Evolutionary conservation across 108 stramenopile genomes (phyloP), one percentile per base, ranked within the genome.

Genomic region (Chaetoceros muelleri): DNA sequence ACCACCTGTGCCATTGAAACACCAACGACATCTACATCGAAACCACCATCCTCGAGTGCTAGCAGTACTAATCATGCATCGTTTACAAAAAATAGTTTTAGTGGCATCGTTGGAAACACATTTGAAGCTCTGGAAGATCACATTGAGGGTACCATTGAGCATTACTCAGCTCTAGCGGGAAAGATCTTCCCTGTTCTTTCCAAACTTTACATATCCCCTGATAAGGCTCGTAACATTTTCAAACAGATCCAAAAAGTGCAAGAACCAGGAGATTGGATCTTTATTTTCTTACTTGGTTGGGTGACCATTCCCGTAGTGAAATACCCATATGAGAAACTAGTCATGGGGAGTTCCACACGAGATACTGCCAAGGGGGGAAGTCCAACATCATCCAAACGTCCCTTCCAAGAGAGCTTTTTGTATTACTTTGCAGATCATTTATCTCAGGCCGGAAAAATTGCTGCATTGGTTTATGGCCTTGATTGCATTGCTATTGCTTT

Each of bases 401-500:
- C 34, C 13, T 40, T 40, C 34, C 34, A 40, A 40, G 13, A 13
- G 8, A 40, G 8, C 34, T 40, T 40, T 13, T 10, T 40, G 5
- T 40, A 40, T 13, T 13, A 40, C 13, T 10, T 40, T 40, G 34
- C 13, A 26, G 13, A 40, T 40, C 34, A 40, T 13, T 40, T 40
- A 40, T 40, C 34, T 40, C 34, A 40, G 34, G 34, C 34, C 5
- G 34, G 34, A 10, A 40, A 40, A 40, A 55, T 79, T 26, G 72
- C 63, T 13, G 26, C 60, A 13, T 25, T 70, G 21, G 69, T 73
- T 3, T 74, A 71, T 45, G 24, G 48, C 5, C 58, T 69, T 3
- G 77, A 79, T 40, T 54, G 69, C 28, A 17, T 79, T 0, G 53
- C 55, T 3, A 62, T 74, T 21, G 46, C 60, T 23, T 22, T 71